These are phyloP conservation scores for Auriscalpium microsporum DNA, from an alignment of 768 basidiomycete genomes.

Conservation along the genomic window DNA sequence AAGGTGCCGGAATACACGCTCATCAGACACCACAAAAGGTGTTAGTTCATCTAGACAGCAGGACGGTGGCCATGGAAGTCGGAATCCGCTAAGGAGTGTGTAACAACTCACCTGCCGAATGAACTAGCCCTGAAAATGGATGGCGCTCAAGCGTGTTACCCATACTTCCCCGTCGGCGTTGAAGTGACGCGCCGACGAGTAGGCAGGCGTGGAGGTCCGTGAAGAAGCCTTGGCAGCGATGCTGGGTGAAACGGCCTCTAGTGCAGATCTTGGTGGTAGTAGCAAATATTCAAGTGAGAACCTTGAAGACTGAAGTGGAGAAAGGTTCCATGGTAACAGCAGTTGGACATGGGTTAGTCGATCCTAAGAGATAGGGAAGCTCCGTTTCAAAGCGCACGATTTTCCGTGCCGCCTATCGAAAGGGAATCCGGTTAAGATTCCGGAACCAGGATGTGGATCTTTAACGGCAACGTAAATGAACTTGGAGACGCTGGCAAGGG, in stretches of 20 bases:
- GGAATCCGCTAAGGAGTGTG: constrained; percentile 81
- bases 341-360: constrained; percentile 83
- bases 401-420: too few species aligned
- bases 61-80: constrained; percentile 84
- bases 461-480: too few species aligned
- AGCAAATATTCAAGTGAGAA: constrained; percentile 84
- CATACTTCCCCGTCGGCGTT: constrained; percentile 75
- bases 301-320: constrained; percentile 85
- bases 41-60: constrained; percentile 84
- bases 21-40: constrained; percentile 81
- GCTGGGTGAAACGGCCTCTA: constrained; percentile 69
- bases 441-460: too few species aligned
- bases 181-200: constrained; percentile 64
- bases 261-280: constrained; percentile 86
- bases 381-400: too few species aligned
- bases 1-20: constrained; percentile 78
- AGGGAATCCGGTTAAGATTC: too few species aligned
- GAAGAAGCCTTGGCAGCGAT: constrained; percentile 74
- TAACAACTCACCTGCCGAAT: constrained; percentile 88
- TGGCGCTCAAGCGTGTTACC: constrained; percentile 83
- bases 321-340: constrained; percentile 84
- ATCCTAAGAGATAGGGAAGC: too few species aligned
- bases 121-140: constrained; percentile 89
- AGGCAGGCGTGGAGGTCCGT: constrained; percentile 72
- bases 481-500: too few species aligned